Conservation (phyloP, 2,329 filamentous ascomycete species). For the Neospermospora avenae region DNA sequence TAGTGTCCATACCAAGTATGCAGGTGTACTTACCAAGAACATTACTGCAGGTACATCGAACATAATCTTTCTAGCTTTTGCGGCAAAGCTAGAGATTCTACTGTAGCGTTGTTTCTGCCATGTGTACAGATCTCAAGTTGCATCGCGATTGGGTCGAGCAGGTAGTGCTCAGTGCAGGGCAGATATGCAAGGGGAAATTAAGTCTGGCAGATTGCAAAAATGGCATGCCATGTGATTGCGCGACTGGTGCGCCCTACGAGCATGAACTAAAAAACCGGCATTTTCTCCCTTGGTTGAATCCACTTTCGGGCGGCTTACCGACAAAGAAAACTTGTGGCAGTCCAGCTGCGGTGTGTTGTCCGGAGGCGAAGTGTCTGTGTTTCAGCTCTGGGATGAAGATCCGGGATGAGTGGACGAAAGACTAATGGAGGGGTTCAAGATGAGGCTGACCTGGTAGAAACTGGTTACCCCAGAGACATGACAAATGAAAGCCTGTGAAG, state of each 20-base stretch:
- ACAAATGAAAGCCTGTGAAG: neutral
- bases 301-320: neutral
- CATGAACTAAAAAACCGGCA: neutral
- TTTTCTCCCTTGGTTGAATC: neutral
- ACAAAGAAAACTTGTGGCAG: neutral
- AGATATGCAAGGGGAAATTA: neutral
- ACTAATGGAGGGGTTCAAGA: neutral
- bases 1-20: too few species aligned
- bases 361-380: slow-evolving; percentile 8
- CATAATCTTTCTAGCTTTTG: neutral
- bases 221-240: neutral
- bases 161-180: too few species aligned
- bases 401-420: neutral
- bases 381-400: slow-evolving; percentile 1
- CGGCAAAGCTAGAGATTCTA: neutral
- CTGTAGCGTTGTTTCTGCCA: neutral
- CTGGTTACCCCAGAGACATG: neutral
- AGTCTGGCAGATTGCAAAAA: neutral
- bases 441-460: neutral
- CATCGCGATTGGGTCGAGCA: neutral
- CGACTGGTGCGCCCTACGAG: neutral
- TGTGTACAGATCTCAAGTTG: neutral
- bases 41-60: neutral
- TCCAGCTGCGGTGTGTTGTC: slow-evolving; percentile 12
- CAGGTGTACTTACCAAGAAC: neutral